Conservation (phyloP, 2,329 filamentous ascomycete species). For the Podosphaera fusca region DNA sequence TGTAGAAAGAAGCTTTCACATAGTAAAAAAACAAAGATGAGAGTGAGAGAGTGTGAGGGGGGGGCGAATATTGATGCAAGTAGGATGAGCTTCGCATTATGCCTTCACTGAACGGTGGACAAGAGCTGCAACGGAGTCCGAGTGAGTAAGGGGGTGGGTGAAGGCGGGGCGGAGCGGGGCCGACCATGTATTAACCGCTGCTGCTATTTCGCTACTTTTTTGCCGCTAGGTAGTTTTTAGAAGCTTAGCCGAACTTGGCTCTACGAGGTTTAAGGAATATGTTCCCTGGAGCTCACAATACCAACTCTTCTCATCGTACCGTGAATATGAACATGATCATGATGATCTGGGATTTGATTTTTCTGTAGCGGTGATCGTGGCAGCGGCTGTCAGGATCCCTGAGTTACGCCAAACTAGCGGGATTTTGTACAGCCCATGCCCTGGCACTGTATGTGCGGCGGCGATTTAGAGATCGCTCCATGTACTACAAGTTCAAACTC, state of each 20-base stretch:
- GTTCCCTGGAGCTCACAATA: too few relatives aligned
- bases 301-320: neutral
- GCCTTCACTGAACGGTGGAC: neutral
- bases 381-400: neutral
- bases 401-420: neutral
- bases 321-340: neutral
- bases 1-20: neutral
- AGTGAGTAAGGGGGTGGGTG: neutral
- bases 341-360: too few relatives aligned
- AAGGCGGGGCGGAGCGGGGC: neutral
- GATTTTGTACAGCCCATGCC: neutral
- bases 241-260: neutral
- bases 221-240: neutral
- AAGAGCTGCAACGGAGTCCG: neutral
- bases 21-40: neutral
- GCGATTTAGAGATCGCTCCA: too few relatives aligned
- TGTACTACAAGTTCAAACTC: too few relatives aligned
- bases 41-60: neutral
- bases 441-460: neutral
- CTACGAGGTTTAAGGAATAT: too few relatives aligned
- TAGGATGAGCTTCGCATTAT: neutral
- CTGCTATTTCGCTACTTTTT: neutral
- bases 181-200: neutral
- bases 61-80: neutral
- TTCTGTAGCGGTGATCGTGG: too few relatives aligned